Evolutionary conservation across 192 early-diverging fungal species (phyloP).

Genomic region (Funneliformis mosseae): DNA sequence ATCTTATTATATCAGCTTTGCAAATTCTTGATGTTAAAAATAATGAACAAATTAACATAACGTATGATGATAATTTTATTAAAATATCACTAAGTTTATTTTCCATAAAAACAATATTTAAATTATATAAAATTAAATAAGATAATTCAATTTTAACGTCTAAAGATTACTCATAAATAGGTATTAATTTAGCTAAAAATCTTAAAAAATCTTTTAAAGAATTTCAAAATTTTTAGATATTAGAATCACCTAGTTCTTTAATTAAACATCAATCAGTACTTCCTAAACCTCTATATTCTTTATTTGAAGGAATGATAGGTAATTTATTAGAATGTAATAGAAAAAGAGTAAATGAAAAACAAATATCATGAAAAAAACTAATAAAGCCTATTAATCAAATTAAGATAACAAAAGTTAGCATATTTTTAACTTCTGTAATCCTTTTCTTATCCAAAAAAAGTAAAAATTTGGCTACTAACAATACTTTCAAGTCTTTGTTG

Average conservation of each 20-base stretch:
- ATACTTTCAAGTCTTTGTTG: background rate
- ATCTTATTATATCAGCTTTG: too few relatives aligned
- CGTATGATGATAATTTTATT: background rate
- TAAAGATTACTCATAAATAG: background rate
- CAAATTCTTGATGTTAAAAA: too few relatives aligned
- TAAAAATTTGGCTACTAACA: conserved; percentile 2
- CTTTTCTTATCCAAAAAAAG: background rate
- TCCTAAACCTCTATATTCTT: background rate
- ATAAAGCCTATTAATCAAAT: too few relatives aligned
- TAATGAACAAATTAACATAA: too few relatives aligned
- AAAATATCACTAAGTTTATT: background rate
- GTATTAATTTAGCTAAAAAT: background rate
- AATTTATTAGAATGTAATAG: background rate
- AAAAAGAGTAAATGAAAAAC: background rate
- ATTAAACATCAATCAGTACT: background rate
- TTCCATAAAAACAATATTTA: background rate
- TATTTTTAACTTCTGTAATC: conserved; percentile 11
- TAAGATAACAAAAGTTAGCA: background rate
- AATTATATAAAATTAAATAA: background rate
- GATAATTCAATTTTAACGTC: background rate
- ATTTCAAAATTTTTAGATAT: background rate
- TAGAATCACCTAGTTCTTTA: background rate
- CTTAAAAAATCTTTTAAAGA: background rate
- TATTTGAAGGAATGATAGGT: background rate
- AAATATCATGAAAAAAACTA: background rate